Base-by-base conservation (phyloP, 352 stramenopile species). In the Phytophthora citricola region DNA sequence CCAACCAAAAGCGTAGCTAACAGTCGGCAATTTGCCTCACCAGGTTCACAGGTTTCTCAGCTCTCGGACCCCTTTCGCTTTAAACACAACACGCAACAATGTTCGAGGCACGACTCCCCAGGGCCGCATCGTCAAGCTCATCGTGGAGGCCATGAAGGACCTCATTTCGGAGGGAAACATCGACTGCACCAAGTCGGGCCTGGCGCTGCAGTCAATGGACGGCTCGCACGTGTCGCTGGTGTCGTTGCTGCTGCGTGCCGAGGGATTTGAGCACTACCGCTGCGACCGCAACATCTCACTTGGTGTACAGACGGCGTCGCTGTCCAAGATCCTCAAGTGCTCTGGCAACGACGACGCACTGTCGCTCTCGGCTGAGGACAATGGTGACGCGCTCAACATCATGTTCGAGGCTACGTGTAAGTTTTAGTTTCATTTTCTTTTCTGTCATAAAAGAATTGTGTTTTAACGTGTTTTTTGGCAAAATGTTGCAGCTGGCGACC, bases 271-370 rank as follows among this genome's bases (percentile, higher is more conserved):
- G 73, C 94, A 99, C 83, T 99, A 98, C 83, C 90, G 98, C 66
- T 99, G 97, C 79, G 98, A 99, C 80, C 87, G 95, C 58, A 97
- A 97, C 63, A 97, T 99, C 62, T 97, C 94, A 31, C 81, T 99
- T 17, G 98, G 98, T 48, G 90, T 99, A 49, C 99, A 99, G 79
- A 97, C 97, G 10, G 79, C 87, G 27, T 99, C 98, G 80, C 84
- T 99, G 51, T 96, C 93, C 62, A 99, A 99, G 83, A 99, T 99
- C 69, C 91, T 99, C 74, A 99, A 99, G 89, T 99, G 98, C 83
- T 97, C 98, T 31, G 95, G 94, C 53, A 99, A 99, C 76, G 94
- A 99, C 54, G 98, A 99, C 85, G 92, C 93, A 34, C 87, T 99
- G 39, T 99, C 98, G 34, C 84, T 99, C 51, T 99, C 98, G 79